Conservation (phyloP, 2,329 filamentous ascomycete genomes). For the Xylaria digitata region DNA sequence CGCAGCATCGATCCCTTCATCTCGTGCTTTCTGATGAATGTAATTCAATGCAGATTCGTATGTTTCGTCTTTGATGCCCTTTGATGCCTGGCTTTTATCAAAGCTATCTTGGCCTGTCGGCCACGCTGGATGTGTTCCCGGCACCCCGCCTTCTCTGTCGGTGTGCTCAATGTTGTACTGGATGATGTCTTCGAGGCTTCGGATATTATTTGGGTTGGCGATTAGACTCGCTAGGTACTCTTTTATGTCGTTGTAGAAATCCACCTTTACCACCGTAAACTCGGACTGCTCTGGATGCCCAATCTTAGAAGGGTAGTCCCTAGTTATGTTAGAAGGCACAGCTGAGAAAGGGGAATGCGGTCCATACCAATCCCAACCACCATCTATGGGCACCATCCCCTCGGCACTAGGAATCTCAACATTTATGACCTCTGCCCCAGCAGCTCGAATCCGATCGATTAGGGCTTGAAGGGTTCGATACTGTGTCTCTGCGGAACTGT, state of each 20-base stretch:
- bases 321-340: conserved; percentile 6
- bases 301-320: conserved; percentile 33
- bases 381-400: conserved; percentile 56
- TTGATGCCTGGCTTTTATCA: conserved; percentile 69
- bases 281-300: conserved; percentile 78
- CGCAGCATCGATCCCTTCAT: conserved; percentile 75
- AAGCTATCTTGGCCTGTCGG: conserved; percentile 78
- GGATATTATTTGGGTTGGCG: conserved; percentile 66
- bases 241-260: conserved; percentile 73
- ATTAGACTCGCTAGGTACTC: conserved; percentile 70
- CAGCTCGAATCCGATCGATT: conserved; percentile 64
- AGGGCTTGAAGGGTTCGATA: conserved; percentile 62
- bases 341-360: conserved; percentile 50
- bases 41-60: conserved; percentile 76
- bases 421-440: conserved; percentile 72
- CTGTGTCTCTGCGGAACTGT: conserved; percentile 66
- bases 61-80: conserved; percentile 70
- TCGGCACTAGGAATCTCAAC: conserved; percentile 24
- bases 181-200: conserved; percentile 72
- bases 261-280: conserved; percentile 77
- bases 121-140: conserved; percentile 72
- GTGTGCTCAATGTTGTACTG: conserved; percentile 72
- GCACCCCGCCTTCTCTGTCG: conserved; percentile 73
- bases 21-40: conserved; percentile 66
- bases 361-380: conserved; percentile 78